Base-by-base conservation (phyloP, 1,139 yeast genomes). In the Scheffersomyces insectosa region DNA sequence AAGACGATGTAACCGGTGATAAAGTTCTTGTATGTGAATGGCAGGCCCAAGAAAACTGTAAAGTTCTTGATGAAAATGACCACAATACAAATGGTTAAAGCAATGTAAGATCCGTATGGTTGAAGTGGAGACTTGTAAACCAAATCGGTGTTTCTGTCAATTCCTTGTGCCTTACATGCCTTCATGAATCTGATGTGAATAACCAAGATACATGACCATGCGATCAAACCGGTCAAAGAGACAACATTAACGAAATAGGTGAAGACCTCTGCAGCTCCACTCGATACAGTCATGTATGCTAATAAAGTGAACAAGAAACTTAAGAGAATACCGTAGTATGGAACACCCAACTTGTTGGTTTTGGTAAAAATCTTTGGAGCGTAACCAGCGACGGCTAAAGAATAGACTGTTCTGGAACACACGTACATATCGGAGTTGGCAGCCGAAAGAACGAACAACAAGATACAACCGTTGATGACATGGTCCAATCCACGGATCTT, bases 1-100 rank as follows among this genome's bases (percentile, higher is more conserved):
- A 86, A 72, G 40, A 88, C 88, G 59, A 86, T 83, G 68, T 86
- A 86, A 39, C 91, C 90, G 33, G 93, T 85, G 56, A 86, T 83
- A 57, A 86, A 85, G 29, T 71, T 68, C 66, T 75, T 81, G 67
- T 77, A 82, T 58, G 74, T 79, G 63, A 83, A 83, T 2, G 60
- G 61, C 42, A 65, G 59, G 39, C 75, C 78, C 55, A 85, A 67
- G 66, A 85, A 85, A 4, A 81, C 90, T 1, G 89, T 83, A 62
- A 85, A 85, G 62, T 85, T 85, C 67, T 87, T 86, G 60, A 84
- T 78, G 42, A 86, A 56, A n/a, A 83, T 75, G 50, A 87, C 72
- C 42, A 85, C 39, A 40, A 67, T 48, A 51, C 85, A 74, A 33
- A 83, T 69, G 20, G 77, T 55, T 46, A 87, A 67, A 2, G 89